A percentile compares a stretch with the other conserved stretches of the same genome.
These are phyloP conservation scores for Lantana camara DNA, from an alignment of 257 asterid genomes.

Conservation along the genomic window DNA sequence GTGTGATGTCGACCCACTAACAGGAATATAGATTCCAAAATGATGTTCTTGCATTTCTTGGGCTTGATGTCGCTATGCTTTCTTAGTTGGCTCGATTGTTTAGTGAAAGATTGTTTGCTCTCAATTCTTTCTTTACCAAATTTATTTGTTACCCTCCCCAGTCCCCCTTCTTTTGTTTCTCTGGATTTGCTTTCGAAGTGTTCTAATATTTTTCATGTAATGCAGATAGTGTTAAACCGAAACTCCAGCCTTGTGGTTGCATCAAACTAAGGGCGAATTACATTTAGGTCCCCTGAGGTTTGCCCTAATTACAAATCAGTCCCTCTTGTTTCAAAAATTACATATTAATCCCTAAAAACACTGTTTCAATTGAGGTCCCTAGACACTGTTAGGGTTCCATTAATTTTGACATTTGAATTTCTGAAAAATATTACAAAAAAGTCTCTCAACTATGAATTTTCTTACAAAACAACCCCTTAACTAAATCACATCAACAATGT, in stretches of 20 bases:
- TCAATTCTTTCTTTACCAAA: slow-evolving; percentile 51
- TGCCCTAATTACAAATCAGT: too few relatives aligned
- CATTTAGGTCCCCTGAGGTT: slow-evolving; percentile 69
- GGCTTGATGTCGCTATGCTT: slow-evolving; percentile 78
- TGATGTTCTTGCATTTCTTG: slow-evolving; percentile 70
- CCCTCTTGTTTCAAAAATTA: too few relatives aligned
- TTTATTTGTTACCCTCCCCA: slow-evolving; percentile 49
- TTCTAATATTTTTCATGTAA: slow-evolving; percentile 24
- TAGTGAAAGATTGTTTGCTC: slow-evolving; percentile 76
- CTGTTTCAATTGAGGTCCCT: too few relatives aligned
- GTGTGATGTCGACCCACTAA: slow-evolving; percentile 41
- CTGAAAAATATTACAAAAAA: too few relatives aligned
- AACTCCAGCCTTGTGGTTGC: slow-evolving; percentile 70
- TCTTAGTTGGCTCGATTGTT: slow-evolving; percentile 62
- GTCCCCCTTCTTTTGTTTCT: too few relatives aligned
- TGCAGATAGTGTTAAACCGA: slow-evolving; percentile 51
- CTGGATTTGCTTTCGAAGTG: too few relatives aligned
- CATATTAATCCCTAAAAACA: too few relatives aligned
- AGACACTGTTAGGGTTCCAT: too few relatives aligned
- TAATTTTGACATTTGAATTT: too few relatives aligned
- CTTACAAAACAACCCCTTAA: too few relatives aligned
- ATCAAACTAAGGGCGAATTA: slow-evolving; percentile 54
- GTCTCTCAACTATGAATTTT: too few relatives aligned
- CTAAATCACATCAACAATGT: too few relatives aligned
- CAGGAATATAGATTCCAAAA: slow-evolving; percentile 45